Evolutionary conservation across 495 filamentous ascomycete genomes (phyloP).

Genomic region (Elasticomyces elasticus): DNA sequence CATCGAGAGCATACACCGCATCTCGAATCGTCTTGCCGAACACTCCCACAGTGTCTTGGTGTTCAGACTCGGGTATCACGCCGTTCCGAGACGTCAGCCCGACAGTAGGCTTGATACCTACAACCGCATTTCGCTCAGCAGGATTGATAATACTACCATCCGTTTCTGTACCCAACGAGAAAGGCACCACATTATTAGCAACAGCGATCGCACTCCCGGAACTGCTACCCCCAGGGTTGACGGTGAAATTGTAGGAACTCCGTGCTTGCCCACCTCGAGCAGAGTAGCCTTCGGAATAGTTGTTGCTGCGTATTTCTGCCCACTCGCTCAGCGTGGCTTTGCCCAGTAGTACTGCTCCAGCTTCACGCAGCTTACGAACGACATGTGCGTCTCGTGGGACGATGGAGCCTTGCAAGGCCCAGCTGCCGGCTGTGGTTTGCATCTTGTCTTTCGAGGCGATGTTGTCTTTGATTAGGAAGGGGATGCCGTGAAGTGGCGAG

Average conservation of each 20-base stretch:
- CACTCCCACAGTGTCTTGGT: conserved; percentile 58
- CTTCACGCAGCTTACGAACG: conserved; percentile 48
- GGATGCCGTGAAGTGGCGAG: conserved; percentile 60
- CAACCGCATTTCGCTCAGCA: conserved; percentile 53
- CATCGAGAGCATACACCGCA: conserved; percentile 55
- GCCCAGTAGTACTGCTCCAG: conserved; percentile 59
- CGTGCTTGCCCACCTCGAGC: conserved; percentile 55
- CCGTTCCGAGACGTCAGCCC: conserved; percentile 52
- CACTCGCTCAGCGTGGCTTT: conserved; percentile 64
- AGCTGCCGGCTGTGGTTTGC: conserved; percentile 38
- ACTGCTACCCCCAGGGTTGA: conserved; percentile 58
- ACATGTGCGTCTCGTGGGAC: conserved; percentile 59
- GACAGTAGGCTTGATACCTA: conserved; percentile 61
- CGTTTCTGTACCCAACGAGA: conserved; percentile 64
- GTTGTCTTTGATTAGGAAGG: conserved; percentile 60
- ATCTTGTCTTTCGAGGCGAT: conserved; percentile 34
- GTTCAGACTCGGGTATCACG: conserved; percentile 54
- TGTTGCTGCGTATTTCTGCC: conserved; percentile 62
- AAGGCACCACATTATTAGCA: conserved; percentile 49
- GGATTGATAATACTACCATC: conserved; percentile 67
- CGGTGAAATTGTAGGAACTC: conserved; percentile 58
- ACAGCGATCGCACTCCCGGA: conserved; percentile 55
- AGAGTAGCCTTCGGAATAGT: conserved; percentile 62
- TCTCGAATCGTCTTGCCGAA: conserved; percentile 59
- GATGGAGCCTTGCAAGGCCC: conserved; percentile 51